Base-by-base conservation (phyloP, 805 yeast genomes). In the Candida jianshihensis region DNA sequence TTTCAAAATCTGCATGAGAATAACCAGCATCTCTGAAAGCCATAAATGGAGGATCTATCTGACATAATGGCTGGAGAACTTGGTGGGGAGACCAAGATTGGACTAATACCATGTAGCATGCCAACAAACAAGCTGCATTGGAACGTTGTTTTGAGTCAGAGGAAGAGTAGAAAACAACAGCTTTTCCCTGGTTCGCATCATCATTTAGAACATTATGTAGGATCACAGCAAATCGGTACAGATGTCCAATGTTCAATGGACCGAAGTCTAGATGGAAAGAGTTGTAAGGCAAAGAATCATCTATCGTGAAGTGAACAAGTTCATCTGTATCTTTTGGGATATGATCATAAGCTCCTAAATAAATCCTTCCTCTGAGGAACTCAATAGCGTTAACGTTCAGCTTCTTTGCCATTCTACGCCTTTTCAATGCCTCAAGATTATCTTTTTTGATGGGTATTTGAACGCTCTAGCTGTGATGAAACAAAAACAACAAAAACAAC, bases 31-130 rank as follows among this genome's bases (percentile, higher is more conserved):
- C 98, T 57, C 98, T 71, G 62, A 89, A 92, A 1, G 89, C 83
- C 82, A 84, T 89, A 46, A 90, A 81, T 6, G 97, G 97, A 3
- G 95, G 96, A 34, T 83, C 88, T 6, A 80, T 75, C 59, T 92
- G 97, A 1, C 92, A 77, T 36, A 92, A 74, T 1, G 98, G 98
- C 41, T 95, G 97, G 44, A 92, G 63, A 0, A 89, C 98, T 59
- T 92, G 92, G 60, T 92, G 98, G 0, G 98, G 98, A 1, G 97
- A 87, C 98, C 98, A 92, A 12, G 87, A 81, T 57, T 92, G 98
- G 14, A 92, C 90, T 37, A 92, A 63, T 1, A 92, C 73, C 97
- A 92, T 88, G 61, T 92, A 92, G 53, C 97, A 87, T 46, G 96
- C 86, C 35, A 92, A 66, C 43, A 92, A 67, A 59, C 97, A 88